Base-by-base conservation (phyloP, 768 basidiomycete species). In the Kwoniella heveanensis region DNA sequence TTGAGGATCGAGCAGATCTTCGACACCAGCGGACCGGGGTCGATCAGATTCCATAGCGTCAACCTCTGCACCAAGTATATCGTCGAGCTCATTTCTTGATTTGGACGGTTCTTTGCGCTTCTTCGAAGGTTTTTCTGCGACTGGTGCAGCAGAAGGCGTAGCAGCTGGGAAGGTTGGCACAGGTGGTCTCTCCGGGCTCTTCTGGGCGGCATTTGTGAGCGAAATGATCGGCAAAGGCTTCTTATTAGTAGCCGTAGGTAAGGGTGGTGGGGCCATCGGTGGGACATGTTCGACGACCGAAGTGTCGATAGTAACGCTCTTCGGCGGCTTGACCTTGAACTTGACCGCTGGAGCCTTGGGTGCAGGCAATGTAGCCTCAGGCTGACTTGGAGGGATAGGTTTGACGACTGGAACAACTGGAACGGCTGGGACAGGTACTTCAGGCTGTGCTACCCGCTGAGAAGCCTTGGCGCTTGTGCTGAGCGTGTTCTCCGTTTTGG, bases 401-500 rank as follows among this genome's bases (percentile, higher is more conserved):
- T 27, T 44, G 39, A 44, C 19, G 39, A 44, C 15, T 17, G 39
- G 22, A 1, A 39, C 30, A 29, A 47, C 44, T 9, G 36, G 53
- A 2, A 24, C 27, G 53, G 54, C 25, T 7, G 56, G 47, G 15
- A 52, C 46, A 15, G 48, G 26, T 22, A n/a, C n/a, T n/a, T n/a
- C n/a, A n/a, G 46, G 21, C 15, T 54, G 15, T 4, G 17, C n/a
- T 15, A 37, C 64, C 47, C 48, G 63, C 46, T 62, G 57, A n/a
- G 51, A 53, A 17, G 68, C 54, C 29, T 39, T 48, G 17, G 58
- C 46, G 46, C 12, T 22, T 29, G 64, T 54, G 62, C 68, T 74
- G 21, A 76, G 83, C 0, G 84, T 83, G 65, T 84, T 84, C 72
- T 86, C 84, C 37, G 77, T 77, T 56, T 76, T 78, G 1, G 85